A percentile compares a stretch with the other conserved stretches of the same genome.
Conservation (phyloP, 2,329 filamentous ascomycete species). For the Calonectria pseudoturangicola region DNA sequence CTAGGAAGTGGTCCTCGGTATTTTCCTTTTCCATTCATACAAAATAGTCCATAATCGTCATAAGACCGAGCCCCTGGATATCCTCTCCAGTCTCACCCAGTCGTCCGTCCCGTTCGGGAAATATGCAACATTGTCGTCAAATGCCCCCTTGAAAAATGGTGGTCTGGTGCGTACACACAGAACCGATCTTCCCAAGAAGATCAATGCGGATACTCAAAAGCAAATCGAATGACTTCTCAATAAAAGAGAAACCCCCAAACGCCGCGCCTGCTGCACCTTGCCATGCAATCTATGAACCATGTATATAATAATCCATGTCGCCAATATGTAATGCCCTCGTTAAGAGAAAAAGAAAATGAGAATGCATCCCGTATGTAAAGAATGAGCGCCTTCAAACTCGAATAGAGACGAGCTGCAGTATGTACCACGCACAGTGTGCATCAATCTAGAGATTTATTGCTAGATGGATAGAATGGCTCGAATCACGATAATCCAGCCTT, state of each 20-base stretch:
- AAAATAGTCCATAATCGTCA: slow-evolving; percentile 48
- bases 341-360: slow-evolving; percentile 30
- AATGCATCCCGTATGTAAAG: slow-evolving; percentile 3
- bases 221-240: slow-evolving; percentile 40
- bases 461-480: no score
- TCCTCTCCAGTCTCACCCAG: slow-evolving; percentile 39
- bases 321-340: slow-evolving; percentile 38
- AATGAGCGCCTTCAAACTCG: not conserved
- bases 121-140: slow-evolving; percentile 47
- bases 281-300: slow-evolving; percentile 43
- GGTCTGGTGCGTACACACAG: slow-evolving; percentile 54
- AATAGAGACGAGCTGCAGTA: not conserved
- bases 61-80: slow-evolving; percentile 43
- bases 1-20: slow-evolving; percentile 41
- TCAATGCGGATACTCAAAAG: slow-evolving; percentile 37
- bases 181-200: slow-evolving; percentile 48
- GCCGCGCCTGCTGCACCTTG: slow-evolving; percentile 49
- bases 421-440: not conserved
- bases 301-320: slow-evolving; percentile 45
- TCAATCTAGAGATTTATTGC: not conserved
- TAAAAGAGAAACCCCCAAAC: slow-evolving; percentile 41
- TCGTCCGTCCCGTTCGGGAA: slow-evolving; percentile 40
- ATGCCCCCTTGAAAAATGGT: slow-evolving; percentile 36
- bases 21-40: slow-evolving; percentile 46
- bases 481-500: slow-evolving; percentile 46